Evolutionary conservation across 805 yeast genomes (phyloP), one percentile per base, ranked within the genome.

Genomic region (Saturnispora gosingensis): DNA sequence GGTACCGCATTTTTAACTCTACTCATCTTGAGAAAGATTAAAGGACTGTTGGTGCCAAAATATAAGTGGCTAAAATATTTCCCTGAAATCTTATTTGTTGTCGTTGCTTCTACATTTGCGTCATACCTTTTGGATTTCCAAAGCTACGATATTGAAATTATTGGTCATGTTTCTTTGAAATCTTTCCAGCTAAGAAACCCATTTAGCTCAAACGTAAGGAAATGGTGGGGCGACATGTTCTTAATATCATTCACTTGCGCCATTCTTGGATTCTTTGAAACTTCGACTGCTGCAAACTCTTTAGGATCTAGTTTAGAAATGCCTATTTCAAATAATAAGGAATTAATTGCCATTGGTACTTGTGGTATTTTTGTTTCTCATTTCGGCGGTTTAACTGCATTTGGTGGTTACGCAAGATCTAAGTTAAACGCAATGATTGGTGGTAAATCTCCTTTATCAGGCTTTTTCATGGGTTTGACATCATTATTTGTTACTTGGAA

Each of bases 401-500:
- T 90, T 73, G 99, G 98, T 9, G 98, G 98, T 0, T 91, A 90
- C 62, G 98, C 97, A 2, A 76, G 98, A 60, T 85, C 96, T 16
- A 89, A 86, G 61, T 82, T 91, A 53, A 91, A 91, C 68, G 85
- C 90, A 1, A 71, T 88, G 48, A 81, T 89, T 13, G 97, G 97
- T 5, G 98, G 95, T 0, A 80, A 79, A 56, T 86, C 96, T 0
- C 90, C 90, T 10, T 71, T 83, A 63, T 78, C 93, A n/a, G 95
- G 96, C 0, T 80, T 81, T 4, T 77, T 86, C 10, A 84, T 90
- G 83, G 91, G 96, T 0, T n/a, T 78, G 2, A 72, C 83, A 5
- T 83, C 97, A 0, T 66, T 89, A 45, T 56, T 87, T 16, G 82
- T 88, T 4, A 78, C 85, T 0, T 70, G 71, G 43, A 82, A 70